Conservation (phyloP, 2,329 filamentous ascomycete genomes). For the Penicillium palitans region DNA sequence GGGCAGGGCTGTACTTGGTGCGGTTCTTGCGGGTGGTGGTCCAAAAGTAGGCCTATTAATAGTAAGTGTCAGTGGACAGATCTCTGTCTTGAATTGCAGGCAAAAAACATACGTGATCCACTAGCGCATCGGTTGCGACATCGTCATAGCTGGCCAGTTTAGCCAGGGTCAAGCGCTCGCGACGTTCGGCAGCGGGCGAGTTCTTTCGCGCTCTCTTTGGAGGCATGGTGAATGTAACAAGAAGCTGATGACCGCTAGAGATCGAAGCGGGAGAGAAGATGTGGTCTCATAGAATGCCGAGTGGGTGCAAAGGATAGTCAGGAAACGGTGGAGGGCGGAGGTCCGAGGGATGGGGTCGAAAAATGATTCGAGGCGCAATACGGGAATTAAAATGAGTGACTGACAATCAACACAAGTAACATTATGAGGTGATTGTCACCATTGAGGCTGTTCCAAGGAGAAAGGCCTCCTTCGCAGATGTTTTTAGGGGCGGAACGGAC, state of each 20-base stretch:
- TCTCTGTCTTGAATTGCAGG: conserved; percentile 1
- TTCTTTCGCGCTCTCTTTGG: conserved; percentile 37
- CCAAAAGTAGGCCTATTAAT: conserved; percentile 84
- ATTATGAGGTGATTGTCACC: conserved; percentile 3
- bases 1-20: conserved; percentile 77
- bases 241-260: neutral
- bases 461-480: conserved; percentile 6
- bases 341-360: conserved; percentile 5
- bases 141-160: conserved; percentile 94
- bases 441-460: conserved; percentile 9
- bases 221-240: conserved; percentile 32
- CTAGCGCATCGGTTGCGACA: conserved; percentile 87
- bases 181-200: conserved; percentile 40
- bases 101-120: conserved; percentile 76
- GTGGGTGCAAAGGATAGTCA: conserved; percentile 1
- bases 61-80: conserved; percentile 22
- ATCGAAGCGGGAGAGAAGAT: neutral
- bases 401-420: neutral
- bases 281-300: conserved; percentile 12
- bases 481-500: conserved; percentile 14
- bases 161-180: conserved; percentile 76
- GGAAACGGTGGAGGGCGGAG: neutral
- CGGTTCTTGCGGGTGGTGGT: conserved; percentile 93
- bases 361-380: neutral
- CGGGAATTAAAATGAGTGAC: conserved; percentile 5